phyloP scores from a whole-genome alignment of 345 rosid species.

The Bruguiera gymnorhiza region DNA sequence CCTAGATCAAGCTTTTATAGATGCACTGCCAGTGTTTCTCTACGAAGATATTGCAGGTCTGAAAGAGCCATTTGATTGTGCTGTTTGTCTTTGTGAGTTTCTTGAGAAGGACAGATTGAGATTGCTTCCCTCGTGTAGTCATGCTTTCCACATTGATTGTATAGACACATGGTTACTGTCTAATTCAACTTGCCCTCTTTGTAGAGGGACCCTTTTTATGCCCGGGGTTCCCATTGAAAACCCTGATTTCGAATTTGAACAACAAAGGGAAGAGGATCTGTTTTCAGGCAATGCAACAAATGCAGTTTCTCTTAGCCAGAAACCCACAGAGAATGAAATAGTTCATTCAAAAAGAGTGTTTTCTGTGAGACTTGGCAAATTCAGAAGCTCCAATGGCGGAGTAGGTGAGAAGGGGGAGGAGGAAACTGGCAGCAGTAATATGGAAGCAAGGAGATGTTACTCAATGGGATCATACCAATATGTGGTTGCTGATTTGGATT shows the following conservation, averaged over 20 bases:
- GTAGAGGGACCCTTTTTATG: constrained; percentile 70
- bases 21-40: constrained; percentile 76
- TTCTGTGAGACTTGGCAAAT: constrained; percentile 83
- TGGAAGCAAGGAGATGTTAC: constrained; percentile 51
- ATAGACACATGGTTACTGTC: constrained; percentile 92
- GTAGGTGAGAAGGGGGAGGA: constrained; percentile 31
- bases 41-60: constrained; percentile 65
- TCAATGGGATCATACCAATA: constrained; percentile 54
- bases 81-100: constrained; percentile 85
- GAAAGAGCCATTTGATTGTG: constrained; percentile 87
- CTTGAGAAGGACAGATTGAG: constrained; percentile 63
- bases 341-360: constrained; percentile 64
- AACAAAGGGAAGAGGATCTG: constrained; percentile 48
- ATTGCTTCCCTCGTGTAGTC: constrained; percentile 78
- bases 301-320: constrained; percentile 38
- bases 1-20: constrained; percentile 81
- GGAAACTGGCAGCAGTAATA: constrained; percentile 63
- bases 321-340: constrained; percentile 49
- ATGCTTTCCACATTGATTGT: constrained; percentile 87
- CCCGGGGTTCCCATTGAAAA: constrained; percentile 48
- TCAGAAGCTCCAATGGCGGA: constrained; percentile 43
- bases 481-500: constrained; percentile 66
- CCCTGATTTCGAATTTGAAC: constrained; percentile 54
- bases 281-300: constrained; percentile 28
- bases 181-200: constrained; percentile 89